Evolutionary conservation across 2,329 filamentous ascomycete species (phyloP), one percentile per base, ranked within the genome.

Genomic region (Dactylellina drechsleri): DNA sequence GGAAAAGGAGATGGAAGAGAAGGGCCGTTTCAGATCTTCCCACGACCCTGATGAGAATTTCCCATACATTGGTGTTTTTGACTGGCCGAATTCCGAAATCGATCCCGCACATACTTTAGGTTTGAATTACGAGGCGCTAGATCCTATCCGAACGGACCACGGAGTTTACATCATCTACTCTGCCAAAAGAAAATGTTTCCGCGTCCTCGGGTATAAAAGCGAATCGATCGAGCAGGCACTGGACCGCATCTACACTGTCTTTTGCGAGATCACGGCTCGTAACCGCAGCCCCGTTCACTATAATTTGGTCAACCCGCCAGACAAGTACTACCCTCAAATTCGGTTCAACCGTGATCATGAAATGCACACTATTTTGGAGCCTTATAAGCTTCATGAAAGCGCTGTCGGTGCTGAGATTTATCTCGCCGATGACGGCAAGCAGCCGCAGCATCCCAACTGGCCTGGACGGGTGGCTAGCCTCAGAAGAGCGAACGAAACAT

Each of bases 191-290:
- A 43, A 67, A 12, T 66, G 76, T 50, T 78, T 80, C 50, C 50
- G 68, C n/a, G 61, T 79, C 26, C 76, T 79, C 18, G 79, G 78
- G 2, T 77, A 77, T 13, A 62, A 68, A 10, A 45, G 57, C 8
- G 66, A 64, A 13, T 62, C 68, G 40, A 77, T 79, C 20, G 20
- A 77, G n/a, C 73, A 70, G 61, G 74, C 77, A 45, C 40, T 78
- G 31, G 74, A 77, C 43, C 72, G 79, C 15, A 73, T 80, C 8
- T 78, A 77, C 61, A 77, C 77, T 16, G 64, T 68, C 15, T 79
- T 77, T 18, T 79, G 79, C 47, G 79, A 79, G 45, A 56, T 76
- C 45, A 78, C 79, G 6, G 76, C 77, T 53, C 78, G 68, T 23
- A 78, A 76, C 47, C 74, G 79, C 13, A 36, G 54, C 15, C 66